phyloP scores from a whole-genome alignment of 345 rosid species.

The Lepidium aucheri region DNA sequence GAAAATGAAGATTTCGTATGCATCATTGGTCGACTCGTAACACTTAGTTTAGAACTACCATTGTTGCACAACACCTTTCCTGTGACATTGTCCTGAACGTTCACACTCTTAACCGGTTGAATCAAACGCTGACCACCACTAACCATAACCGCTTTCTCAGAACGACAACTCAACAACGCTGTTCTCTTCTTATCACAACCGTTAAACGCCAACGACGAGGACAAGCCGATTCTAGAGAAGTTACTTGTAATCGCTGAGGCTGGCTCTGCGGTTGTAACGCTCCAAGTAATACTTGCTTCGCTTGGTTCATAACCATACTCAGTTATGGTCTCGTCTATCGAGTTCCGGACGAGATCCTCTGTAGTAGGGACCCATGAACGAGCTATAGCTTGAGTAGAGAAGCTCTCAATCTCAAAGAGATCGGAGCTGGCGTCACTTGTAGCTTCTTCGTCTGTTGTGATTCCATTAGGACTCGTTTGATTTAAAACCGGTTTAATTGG shows the following conservation, averaged over 20 bases:
- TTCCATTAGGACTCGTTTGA: slow-evolving; percentile 1
- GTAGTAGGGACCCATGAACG: slow-evolving; percentile 17
- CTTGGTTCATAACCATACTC: slow-evolving; percentile 77
- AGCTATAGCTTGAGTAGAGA: slow-evolving; percentile 53
- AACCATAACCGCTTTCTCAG: slow-evolving; percentile 63
- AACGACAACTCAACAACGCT: slow-evolving; percentile 54
- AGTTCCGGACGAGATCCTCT: no score
- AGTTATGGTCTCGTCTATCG: slow-evolving; percentile 38
- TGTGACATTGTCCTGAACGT: not conserved
- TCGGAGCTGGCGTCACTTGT: slow-evolving; percentile 93
- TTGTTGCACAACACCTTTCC: slow-evolving; percentile 19
- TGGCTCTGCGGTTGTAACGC: slow-evolving; percentile 71
- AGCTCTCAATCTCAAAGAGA: slow-evolving; percentile 92
- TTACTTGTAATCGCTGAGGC: slow-evolving; percentile 33
- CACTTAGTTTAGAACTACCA: slow-evolving; percentile 16
- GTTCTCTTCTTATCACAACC: slow-evolving; percentile 23
- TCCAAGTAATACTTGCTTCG: slow-evolving; percentile 90
- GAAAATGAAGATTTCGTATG: not conserved
- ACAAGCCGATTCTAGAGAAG: slow-evolving; percentile 43
- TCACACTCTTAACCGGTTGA: slow-evolving; percentile 3
- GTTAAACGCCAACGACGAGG: not conserved
- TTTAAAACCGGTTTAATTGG: slow-evolving; percentile 8
- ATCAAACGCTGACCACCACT: slow-evolving; percentile 10
- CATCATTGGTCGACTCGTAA: slow-evolving; percentile 2
- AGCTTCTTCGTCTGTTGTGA: slow-evolving; percentile 41